phyloP scores from a whole-genome alignment of 495 filamentous ascomycete genomes.

The Chlorociboria aeruginascens region DNA sequence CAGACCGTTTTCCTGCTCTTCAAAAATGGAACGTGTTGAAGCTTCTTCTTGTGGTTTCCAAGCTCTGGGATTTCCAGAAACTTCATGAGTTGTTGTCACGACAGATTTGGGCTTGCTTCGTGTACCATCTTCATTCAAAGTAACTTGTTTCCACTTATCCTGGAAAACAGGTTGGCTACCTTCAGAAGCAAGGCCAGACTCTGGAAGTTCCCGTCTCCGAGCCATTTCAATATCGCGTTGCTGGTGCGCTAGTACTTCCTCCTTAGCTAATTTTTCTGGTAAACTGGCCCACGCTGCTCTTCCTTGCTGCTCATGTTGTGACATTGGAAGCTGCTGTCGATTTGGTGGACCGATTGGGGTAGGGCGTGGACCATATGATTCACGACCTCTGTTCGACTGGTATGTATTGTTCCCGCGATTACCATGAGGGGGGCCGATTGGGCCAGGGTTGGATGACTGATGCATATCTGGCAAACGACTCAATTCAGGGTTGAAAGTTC shows the following conservation, averaged over 20 bases:
- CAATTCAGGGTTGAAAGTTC: slow-evolving; percentile 60
- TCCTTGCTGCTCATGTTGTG: slow-evolving; percentile 1
- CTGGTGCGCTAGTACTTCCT: slow-evolving; percentile 23
- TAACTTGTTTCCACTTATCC: slow-evolving; percentile 53
- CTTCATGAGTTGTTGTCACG: slow-evolving; percentile 1
- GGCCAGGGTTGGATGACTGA: slow-evolving; percentile 32
- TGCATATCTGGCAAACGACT: slow-evolving; percentile 30
- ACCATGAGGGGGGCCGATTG: slow-evolving; percentile 39
- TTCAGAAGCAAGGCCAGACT: slow-evolving; percentile 5
- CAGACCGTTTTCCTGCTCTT: slow-evolving; percentile 10
- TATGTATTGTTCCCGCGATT: slow-evolving; percentile 28
- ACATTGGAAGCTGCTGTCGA: slow-evolving; percentile 9
- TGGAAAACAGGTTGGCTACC: slow-evolving; percentile 34
- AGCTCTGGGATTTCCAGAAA: neutral
- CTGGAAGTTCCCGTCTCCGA: slow-evolving; percentile 7
- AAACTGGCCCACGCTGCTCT: slow-evolving; percentile 35
- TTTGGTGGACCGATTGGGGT: slow-evolving; percentile 33
- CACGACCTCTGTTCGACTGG: slow-evolving; percentile 21
- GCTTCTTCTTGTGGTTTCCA: slow-evolving; percentile 5
- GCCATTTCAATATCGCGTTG: slow-evolving; percentile 9
- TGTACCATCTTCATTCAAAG: slow-evolving; percentile 23
- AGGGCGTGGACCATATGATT: slow-evolving; percentile 25
- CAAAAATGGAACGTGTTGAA: slow-evolving; percentile 4
- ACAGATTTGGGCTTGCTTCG: slow-evolving; percentile 9
- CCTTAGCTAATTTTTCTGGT: slow-evolving; percentile 27